Conservation (phyloP, 2,329 filamentous ascomycete genomes). For the Ophiostoma australiae region DNA sequence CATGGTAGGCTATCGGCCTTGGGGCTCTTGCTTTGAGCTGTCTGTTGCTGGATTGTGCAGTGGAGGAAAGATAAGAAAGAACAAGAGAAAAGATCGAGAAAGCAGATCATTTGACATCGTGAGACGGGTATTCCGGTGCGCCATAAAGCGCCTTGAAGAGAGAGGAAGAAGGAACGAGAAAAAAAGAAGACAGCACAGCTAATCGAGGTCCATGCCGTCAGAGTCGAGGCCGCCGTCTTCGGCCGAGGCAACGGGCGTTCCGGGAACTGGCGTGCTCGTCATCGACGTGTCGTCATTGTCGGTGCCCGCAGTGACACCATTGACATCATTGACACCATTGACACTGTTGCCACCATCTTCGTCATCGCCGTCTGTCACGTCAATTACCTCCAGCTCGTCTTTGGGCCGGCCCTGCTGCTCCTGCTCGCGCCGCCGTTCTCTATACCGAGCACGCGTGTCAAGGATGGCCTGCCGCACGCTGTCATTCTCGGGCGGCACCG, state of each 20-base stretch:
- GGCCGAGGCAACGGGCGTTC: conserved; percentile 8
- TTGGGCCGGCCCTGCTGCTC: conserved; percentile 18
- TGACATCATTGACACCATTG: background rate
- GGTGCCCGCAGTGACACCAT: background rate
- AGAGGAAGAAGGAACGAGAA: background rate
- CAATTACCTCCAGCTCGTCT: conserved; percentile 28
- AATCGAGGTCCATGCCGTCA: conserved; percentile 58
- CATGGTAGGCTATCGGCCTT: background rate
- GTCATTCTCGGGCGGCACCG: conserved; percentile 68
- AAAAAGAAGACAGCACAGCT: background rate
- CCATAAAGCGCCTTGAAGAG: background rate
- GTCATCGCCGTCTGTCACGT: background rate
- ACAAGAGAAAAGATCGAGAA: background rate
- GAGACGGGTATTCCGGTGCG: background rate
- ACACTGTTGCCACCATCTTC: background rate
- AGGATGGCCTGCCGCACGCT: conserved; percentile 78
- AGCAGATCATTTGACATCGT: background rate
- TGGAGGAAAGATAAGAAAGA: background rate
- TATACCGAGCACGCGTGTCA: conserved; percentile 65
- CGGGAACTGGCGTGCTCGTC: conserved; percentile 17
- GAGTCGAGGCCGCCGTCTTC: conserved; percentile 42
- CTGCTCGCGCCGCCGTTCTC: conserved; percentile 51
- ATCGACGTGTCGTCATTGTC: conserved; percentile 17
- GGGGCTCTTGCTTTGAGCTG: background rate
- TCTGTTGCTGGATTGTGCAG: background rate